These are phyloP conservation scores for Lentinula guzmanii DNA, from an alignment of 768 basidiomycete species.

Conservation along the genomic window DNA sequence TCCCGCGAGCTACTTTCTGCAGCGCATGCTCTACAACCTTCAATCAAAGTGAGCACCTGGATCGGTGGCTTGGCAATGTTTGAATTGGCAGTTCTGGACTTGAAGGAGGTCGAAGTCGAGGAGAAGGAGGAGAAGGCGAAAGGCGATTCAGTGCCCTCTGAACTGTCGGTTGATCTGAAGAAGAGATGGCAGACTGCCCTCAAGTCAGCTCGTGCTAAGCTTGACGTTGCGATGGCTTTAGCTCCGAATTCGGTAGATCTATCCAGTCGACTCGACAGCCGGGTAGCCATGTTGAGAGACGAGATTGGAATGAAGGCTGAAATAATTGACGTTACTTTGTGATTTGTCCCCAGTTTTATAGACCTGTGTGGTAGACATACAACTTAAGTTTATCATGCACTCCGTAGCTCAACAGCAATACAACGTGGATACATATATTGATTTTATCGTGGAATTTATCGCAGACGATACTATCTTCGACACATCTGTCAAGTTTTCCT, in stretches of 20 bases:
- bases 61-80: constrained; percentile 61
- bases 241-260: constrained; percentile 55
- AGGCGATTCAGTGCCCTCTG: constrained; percentile 3
- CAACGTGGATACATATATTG: too few relatives aligned
- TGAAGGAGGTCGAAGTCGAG: constrained; percentile 46
- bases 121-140: constrained; percentile 13
- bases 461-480: too few relatives aligned
- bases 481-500: too few relatives aligned
- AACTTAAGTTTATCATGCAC: neutral
- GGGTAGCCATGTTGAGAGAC: constrained; percentile 63
- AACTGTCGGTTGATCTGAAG: constrained; percentile 17
- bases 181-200: constrained; percentile 44
- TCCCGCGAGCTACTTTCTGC: constrained; percentile 32
- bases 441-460: too few relatives aligned
- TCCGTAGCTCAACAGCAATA: too few relatives aligned
- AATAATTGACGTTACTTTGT: constrained; percentile 20
- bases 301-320: constrained; percentile 63
- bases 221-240: constrained; percentile 46
- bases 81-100: constrained; percentile 64
- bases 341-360: neutral
- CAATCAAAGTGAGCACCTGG: constrained; percentile 57
- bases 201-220: constrained; percentile 37
- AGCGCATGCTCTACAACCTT: constrained; percentile 34
- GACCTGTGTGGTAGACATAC: neutral
- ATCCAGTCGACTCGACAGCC: constrained; percentile 61